A percentile compares a stretch with the other conserved stretches of the same genome.
phyloP scores from a whole-genome alignment of 495 filamentous ascomycete species.

The Hypoxylon crocopeplum region DNA sequence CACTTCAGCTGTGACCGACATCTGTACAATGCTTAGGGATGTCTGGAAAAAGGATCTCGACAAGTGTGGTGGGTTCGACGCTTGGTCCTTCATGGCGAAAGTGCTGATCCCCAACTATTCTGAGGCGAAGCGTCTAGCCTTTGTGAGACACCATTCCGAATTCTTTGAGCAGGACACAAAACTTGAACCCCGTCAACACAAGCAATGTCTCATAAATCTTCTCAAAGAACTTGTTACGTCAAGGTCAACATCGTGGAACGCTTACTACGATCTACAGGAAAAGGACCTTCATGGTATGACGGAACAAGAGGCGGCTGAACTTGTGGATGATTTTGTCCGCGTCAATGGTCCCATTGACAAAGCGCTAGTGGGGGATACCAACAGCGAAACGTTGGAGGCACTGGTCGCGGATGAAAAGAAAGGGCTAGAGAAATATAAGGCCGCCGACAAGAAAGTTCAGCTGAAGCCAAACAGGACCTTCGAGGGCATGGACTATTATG shows the following conservation, averaged over 20 bases:
- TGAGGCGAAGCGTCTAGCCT: no score
- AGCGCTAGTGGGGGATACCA: background rate
- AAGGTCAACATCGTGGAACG: slow-evolving; percentile 4
- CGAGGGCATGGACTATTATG: no score
- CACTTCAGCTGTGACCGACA: slow-evolving; percentile 32
- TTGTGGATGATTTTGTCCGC: slow-evolving; percentile 1
- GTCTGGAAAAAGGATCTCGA: background rate
- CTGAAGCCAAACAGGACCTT: background rate
- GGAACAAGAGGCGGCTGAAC: slow-evolving; percentile 9
- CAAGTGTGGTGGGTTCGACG: slow-evolving; percentile 12
- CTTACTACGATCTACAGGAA: slow-evolving; percentile 3
- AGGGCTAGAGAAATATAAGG: no score
- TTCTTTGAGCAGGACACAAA: no score
- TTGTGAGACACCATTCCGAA: no score
- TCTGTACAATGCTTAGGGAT: slow-evolving; percentile 8
- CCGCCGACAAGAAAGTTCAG: no score
- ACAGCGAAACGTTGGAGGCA: background rate
- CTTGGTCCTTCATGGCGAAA: background rate
- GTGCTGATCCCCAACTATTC: background rate
- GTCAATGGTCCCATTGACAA: background rate
- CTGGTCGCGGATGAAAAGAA: background rate
- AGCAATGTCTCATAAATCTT: no score
- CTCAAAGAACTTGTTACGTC: background rate
- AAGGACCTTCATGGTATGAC: background rate
- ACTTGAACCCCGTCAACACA: no score